Evolutionary conservation across 2,329 filamentous ascomycete species (phyloP).

Genomic region (Teratosphaeria gauchensis): DNA sequence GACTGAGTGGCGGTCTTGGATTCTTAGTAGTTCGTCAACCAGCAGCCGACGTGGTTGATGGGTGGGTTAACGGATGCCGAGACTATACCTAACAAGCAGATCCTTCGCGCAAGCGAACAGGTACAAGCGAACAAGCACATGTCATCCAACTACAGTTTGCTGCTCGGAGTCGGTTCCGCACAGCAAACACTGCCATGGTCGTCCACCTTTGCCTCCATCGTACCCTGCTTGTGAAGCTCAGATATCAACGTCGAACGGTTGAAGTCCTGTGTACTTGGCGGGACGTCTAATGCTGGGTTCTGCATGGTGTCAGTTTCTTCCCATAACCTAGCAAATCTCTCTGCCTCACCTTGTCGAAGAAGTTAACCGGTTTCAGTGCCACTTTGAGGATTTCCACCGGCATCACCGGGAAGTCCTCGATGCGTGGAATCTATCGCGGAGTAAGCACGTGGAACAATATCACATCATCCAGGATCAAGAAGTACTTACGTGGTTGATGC

Average conservation of each 20-base stretch:
- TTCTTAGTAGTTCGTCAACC: background rate
- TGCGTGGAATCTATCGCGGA: slow-evolving; percentile 32
- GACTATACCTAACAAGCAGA: background rate
- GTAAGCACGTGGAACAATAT: background rate
- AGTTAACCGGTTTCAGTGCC: slow-evolving; percentile 49
- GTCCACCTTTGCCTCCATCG: slow-evolving; percentile 26
- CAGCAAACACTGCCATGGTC: slow-evolving; percentile 29
- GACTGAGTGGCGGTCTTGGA: background rate
- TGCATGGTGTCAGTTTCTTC: background rate
- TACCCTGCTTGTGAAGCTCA: slow-evolving; percentile 23
- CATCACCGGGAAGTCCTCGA: slow-evolving; percentile 52
- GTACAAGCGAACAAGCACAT: background rate
- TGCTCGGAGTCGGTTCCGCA: slow-evolving; percentile 11
- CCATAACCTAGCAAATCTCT: background rate
- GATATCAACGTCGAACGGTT: slow-evolving; percentile 32
- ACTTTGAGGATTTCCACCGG: slow-evolving; percentile 49
- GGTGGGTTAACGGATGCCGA: background rate
- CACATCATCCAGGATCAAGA: background rate
- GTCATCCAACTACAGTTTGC: slow-evolving; percentile 3
- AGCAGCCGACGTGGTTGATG: background rate
- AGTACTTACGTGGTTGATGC: slow-evolving; percentile 41
- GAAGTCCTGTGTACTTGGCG: slow-evolving; percentile 37
- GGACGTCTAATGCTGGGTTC: slow-evolving; percentile 52
- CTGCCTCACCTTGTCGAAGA: slow-evolving; percentile 37
- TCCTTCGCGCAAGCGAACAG: background rate